Percentiles rank a stretch among this genome's conserved stretches.
Evolutionary conservation across 495 filamentous ascomycete species (phyloP).

Genomic region (Daldinia childiae): DNA sequence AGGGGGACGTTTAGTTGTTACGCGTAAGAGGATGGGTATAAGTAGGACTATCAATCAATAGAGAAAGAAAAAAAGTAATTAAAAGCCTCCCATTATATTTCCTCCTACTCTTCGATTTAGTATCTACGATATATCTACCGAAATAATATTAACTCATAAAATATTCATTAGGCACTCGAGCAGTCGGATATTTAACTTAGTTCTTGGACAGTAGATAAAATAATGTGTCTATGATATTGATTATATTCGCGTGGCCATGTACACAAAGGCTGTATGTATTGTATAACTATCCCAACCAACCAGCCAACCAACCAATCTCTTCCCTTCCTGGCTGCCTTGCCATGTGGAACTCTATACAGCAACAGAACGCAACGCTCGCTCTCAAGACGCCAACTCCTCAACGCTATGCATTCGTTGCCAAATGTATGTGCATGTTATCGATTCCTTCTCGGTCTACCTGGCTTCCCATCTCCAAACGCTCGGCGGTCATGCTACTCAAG

Average conservation of each 20-base stretch:
- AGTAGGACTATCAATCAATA: not conserved
- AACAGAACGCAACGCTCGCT: conserved; percentile 22
- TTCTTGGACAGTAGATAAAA: not conserved
- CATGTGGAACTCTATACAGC: conserved; percentile 24
- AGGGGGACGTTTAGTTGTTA: not conserved
- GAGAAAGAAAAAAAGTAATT: not conserved
- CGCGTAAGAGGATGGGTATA: not conserved
- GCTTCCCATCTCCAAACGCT: conserved; percentile 17
- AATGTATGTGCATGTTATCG: conserved; percentile 9
- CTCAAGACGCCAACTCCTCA: conserved; percentile 32
- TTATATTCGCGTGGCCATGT: conserved; percentile 4
- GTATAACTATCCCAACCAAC: not conserved
- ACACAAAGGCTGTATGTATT: conserved; percentile 1
- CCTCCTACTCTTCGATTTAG: not conserved
- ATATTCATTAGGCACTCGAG: not conserved
- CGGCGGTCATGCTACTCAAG: conserved; percentile 11
- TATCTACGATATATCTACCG: too few species aligned
- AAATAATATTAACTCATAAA: not conserved
- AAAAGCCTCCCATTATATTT: not conserved
- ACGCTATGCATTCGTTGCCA: conserved; percentile 31
- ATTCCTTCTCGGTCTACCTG: conserved; percentile 7
- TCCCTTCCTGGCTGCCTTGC: not conserved
- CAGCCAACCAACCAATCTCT: not conserved
- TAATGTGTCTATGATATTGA: conserved; percentile 2
- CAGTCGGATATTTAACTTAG: not conserved